Evolutionary conservation across 2,329 filamentous ascomycete genomes (phyloP), one percentile per base, ranked within the genome.

Genomic region (Ceratocystiopsis sp.): DNA sequence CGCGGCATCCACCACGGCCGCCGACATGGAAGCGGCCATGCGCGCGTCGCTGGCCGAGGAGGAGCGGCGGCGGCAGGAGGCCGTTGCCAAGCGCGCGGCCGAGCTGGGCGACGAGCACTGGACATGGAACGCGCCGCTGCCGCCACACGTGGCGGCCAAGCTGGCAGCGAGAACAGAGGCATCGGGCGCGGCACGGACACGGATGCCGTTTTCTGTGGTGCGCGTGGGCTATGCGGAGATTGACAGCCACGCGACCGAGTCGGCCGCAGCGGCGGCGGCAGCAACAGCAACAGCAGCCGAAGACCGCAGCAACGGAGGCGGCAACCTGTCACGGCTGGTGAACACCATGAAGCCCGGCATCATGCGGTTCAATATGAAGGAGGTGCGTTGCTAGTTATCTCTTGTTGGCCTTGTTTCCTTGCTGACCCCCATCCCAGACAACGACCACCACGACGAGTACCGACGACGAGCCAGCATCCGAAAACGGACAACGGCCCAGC

Each of bases 51-150:
- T 81, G 14, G 73, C 75, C 7, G 71, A 74, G 33, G 78, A 83
- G 53, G 80, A 85, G 57, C 67, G 68, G 41, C 79, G 76, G 52
- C 70, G 75, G 10, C 68, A 74, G 54, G 66, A 69, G 47, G 67
- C 75, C 35, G 55, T 84, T 13, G 72, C 78, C 47, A 71, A 69
- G 51, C 73, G 76, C 47, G 73, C 75, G 10, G 68, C 71, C 16
- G 69, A 73, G 48, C 61, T 72, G 37, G 75, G 78, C 42, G 83
- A 87, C 57, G 80, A 79, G 16, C 77, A 78, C 56, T 89, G 83
- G 83, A 78, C 83, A 16, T 62, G 87, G 44, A 76, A 75, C 47
- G 68, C 74, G 42, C 62, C 64, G 40, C 39, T 50, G 36, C 49
- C 49, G 10, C 37, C 48, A 4, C 42, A 45, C n/a, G 46, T 51